Evolutionary conservation across 805 yeast species (phyloP), one percentile per base, ranked within the genome.

Genomic region (Osmozyma mogii): DNA sequence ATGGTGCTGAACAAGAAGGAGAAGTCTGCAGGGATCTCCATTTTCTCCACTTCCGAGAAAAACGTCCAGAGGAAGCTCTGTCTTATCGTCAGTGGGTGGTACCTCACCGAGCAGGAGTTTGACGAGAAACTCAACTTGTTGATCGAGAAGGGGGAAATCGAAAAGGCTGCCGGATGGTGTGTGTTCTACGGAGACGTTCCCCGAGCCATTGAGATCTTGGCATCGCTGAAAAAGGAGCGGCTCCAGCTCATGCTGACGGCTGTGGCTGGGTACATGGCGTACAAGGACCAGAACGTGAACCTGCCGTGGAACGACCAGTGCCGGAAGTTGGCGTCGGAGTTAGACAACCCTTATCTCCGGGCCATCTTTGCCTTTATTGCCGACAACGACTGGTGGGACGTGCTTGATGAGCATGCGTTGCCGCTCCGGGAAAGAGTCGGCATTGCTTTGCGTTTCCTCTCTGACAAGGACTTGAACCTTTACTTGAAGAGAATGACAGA

Each of bases 81-180:
- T 44, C 61, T 88, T 58, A 74, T 79, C 25, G 84, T 84, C 10
- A 78, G 87, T 20, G 97, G 97, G 2, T 88, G 96, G 94, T 85
- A 84, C 44, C 76, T 84, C 44, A 77, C 85, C 2, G 70, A 72
- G 11, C 60, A 71, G 15, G 94, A 84, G 49, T 68, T 85, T 37
- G 94, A 87, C 40, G 75, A 70, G 22, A 76, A 79, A 37, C 67
- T 83, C 22, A 56, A 58, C 14, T 61, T 65, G 23, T 62, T 89
- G 23, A 72, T 78, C 14, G 53, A 58, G 0, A 52, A 60, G 10
- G 87, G 82, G 0, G 70, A 72, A 35, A 71, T 70, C 38, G 95
- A 87, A 37, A 78, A 89, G 49, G 97, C 98, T 1, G 98, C 96
- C 1, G 97, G 94, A 0, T 84, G 95, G 94, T 96, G 96, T 0